Evolutionary conservation across 306 rosid species (phyloP), one percentile per base, ranked within the genome.

Genomic region (Biancaea sappan): DNA sequence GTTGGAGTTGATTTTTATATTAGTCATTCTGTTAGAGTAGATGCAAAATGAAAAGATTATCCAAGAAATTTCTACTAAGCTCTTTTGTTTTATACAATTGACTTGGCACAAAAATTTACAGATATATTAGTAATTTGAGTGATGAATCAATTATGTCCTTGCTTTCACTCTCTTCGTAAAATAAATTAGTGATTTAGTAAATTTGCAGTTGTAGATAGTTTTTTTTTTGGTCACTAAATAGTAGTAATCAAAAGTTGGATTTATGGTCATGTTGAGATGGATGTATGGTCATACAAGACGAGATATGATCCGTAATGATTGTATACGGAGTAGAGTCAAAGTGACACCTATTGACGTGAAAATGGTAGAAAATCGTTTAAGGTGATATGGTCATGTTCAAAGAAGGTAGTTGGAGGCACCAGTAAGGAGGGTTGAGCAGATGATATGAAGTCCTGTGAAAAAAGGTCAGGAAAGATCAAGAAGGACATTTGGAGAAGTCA

Each of bases 11-110:
- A 47, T 47, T 47, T 47, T 47, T 15, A 15, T 43, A 38, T 38
- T 38, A 13, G 18, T 43, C 50, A 43, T 43, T 43, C 50, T 43
- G 18, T 13, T 43, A 14, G 50, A 43, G 50, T 15, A 43, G 50
- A 43, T 2, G 2, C 47, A 2, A 41, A 41, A 41, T 41, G 1
- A 7, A 38, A 41, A 41, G 47, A 41, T 13, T 41, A 41, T 11
- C n/a, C 47, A 41, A 11, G 16, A 41, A 41, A 41, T 13, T 41
- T 41, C 47, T 5, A 41, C 16, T 41, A 41, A 11, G 2, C n/a
- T 13, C 14, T 34, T 73, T 58, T 66, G 75, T 72, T 79, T 53
- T 10, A 54, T 25, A 12, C 9, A 19, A 51, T 1, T 65, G 40
- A 31, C 25, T 54, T 40, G 66, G 35, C 37, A 32, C 35, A 21